Conservation (phyloP, 192 early-diverging fungal genomes). For the Podila clonocystis region DNA sequence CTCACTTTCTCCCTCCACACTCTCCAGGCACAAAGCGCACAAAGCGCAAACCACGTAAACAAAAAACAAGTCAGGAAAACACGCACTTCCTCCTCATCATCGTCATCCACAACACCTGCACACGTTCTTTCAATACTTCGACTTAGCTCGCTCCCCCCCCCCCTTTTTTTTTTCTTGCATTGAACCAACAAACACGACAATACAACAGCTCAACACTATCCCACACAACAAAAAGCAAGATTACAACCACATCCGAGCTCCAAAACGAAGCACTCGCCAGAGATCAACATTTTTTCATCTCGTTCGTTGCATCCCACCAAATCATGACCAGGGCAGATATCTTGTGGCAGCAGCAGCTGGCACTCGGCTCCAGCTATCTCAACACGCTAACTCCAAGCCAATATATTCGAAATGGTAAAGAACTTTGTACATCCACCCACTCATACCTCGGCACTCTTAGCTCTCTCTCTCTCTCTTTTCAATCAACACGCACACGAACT, state of each 20-base stretch:
- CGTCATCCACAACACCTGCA: neutral
- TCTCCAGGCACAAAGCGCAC: conserved; percentile 7
- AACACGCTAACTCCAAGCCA: conserved; percentile 32
- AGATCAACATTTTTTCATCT: neutral
- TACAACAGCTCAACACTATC: neutral
- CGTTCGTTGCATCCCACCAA: neutral
- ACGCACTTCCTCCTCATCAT: neutral
- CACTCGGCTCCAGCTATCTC: conserved; percentile 34
- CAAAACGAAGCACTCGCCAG: neutral
- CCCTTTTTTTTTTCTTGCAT: neutral
- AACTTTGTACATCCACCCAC: neutral
- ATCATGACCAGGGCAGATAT: conserved; percentile 36
- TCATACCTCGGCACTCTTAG: neutral
- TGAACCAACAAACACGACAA: too few relatives aligned
- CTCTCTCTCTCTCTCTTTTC: neutral
- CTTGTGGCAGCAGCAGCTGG: conserved; percentile 41
- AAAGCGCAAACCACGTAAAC: neutral
- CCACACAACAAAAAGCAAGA: neutral
- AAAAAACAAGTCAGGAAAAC: neutral
- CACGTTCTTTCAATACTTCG: neutral
- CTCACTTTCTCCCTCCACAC: conserved; percentile 8
- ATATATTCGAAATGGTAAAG: conserved; percentile 36
- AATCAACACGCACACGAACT: neutral
- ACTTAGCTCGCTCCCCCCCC: neutral
- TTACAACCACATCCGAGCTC: neutral